Evolutionary conservation across 768 basidiomycete species (phyloP).

Genomic region (Pleurotus giganteus): DNA sequence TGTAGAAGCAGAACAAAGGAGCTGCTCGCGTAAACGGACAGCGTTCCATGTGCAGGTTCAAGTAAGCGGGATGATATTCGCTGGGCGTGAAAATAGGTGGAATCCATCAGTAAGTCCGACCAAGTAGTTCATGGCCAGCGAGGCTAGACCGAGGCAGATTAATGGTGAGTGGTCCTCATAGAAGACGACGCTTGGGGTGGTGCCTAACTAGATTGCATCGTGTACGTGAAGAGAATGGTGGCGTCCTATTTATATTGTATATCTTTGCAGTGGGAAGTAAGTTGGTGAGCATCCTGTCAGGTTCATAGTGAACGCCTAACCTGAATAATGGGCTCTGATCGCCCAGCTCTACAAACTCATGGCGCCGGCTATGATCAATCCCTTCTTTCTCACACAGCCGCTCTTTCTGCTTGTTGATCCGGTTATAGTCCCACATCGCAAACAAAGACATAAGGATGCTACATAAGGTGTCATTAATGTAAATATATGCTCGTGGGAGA

Average conservation of each 20-base stretch:
- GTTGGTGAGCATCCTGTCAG: neutral
- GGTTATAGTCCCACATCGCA: slow-evolving; percentile 47
- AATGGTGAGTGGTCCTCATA: too few species aligned
- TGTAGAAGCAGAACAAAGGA: too few species aligned
- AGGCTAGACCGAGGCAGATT: too few species aligned
- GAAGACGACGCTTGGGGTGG: too few species aligned
- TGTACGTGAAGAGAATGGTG: too few species aligned
- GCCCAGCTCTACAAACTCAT: slow-evolving; percentile 47
- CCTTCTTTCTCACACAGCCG: slow-evolving; percentile 39
- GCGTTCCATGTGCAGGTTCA: neutral
- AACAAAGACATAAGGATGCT: slow-evolving; percentile 33
- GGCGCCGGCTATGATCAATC: slow-evolving; percentile 36
- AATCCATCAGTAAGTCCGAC: neutral
- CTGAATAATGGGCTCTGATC: slow-evolving; percentile 57
- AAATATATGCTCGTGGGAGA: neutral
- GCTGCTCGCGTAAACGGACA: too few species aligned
- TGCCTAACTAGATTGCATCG: too few species aligned
- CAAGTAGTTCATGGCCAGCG: too few species aligned
- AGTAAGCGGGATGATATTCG: neutral
- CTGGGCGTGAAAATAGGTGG: neutral
- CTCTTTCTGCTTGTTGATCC: slow-evolving; percentile 49
- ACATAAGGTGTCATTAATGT: neutral
- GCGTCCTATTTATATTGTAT: neutral
- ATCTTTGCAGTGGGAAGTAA: neutral
- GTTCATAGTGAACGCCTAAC: slow-evolving; percentile 21